Conservation (phyloP, 768 basidiomycete genomes). For the Leucogyrophana mollusca region DNA sequence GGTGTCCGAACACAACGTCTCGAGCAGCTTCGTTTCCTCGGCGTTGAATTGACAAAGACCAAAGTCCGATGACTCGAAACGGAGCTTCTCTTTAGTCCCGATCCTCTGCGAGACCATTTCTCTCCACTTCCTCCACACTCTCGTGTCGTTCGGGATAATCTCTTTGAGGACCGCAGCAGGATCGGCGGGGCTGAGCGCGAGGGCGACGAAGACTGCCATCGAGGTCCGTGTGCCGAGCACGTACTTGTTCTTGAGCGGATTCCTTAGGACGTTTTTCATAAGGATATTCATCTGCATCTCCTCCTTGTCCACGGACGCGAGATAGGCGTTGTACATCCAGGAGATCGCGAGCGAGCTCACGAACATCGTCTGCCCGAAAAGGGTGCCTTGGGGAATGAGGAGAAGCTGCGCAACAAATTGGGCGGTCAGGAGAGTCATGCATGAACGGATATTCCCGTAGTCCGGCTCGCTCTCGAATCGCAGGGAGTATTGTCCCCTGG, state of each 20-base stretch:
- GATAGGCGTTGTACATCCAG: slow-evolving; percentile 20
- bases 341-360: slow-evolving; percentile 17
- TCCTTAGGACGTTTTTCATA: slow-evolving; percentile 1
- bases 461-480: slow-evolving; percentile 9
- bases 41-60: not conserved
- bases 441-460: slow-evolving; percentile 13
- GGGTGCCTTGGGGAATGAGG: slow-evolving; percentile 18
- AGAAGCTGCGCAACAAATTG: slow-evolving; percentile 22
- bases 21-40: not conserved
- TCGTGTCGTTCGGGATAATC: slow-evolving; percentile 28
- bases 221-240: slow-evolving; percentile 5
- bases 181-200: slow-evolving; percentile 11
- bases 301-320: slow-evolving; percentile 26
- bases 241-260: slow-evolving; percentile 1
- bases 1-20: slow-evolving; percentile 4
- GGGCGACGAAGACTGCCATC: slow-evolving; percentile 6
- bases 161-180: slow-evolving; percentile 10
- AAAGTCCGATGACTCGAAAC: too few species aligned
- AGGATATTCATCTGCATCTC: slow-evolving; percentile 2
- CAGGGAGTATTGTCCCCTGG: slow-evolving; percentile 14
- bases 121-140: slow-evolving; percentile 26
- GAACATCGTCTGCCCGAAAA: slow-evolving; percentile 25
- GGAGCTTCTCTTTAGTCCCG: slow-evolving; percentile 6
- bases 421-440: slow-evolving; percentile 13
- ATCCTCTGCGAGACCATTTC: slow-evolving; percentile 19